Evolutionary conservation across 352 stramenopile genomes (phyloP), one percentile per base, ranked within the genome.

Genomic region (Globisporangium takayamanum): DNA sequence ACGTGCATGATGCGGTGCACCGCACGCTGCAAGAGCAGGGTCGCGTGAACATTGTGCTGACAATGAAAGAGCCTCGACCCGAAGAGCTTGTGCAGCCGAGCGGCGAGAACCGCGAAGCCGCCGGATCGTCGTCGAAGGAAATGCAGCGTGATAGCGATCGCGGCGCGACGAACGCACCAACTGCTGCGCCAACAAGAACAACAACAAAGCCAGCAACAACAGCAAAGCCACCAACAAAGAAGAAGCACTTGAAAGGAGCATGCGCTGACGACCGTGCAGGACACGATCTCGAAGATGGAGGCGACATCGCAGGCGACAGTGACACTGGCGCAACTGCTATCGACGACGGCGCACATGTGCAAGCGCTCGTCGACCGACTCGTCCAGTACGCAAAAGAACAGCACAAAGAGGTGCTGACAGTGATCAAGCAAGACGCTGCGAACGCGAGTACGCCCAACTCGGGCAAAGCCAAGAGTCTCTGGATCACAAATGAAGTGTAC

Each of bases 401-500:
- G 59, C 72, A 80, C 59, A 36, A 60, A 28, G 59, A 67, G 14
- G 63, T 77, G 15, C 57, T 80, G 39, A 30, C 60, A 1, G 44
- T 69, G 20, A 62, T 80, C 33, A 50, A 64, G 8, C 41, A 64
- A 12, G 59, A 64, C 30, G 55, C 60, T 3, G 28, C 28, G 3
- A 58, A 60, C 41, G 48, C 53, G 8, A 62, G 53, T 10, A 66
- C 53, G 2, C 53, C 53, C 0, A 51, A 45, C 1, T 55, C 47
- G 4, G 51, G 54, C 0, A 39, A 47, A 4, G 62, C 63, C 7
- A 63, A 66, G 47, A 80, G 71, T n/a, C 49, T 83, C 0, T 83
- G 74, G 74, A 78, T 83, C 64, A 68, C 74, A n/a, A 80, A 83
- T 57, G 65, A 77, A 51, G 48, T 83, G 7, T 63, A 68, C 30